Evolutionary conservation across 257 asterid species (phyloP), one percentile per base, ranked within the genome.

Genomic region (Thymus quinquecostatus): DNA sequence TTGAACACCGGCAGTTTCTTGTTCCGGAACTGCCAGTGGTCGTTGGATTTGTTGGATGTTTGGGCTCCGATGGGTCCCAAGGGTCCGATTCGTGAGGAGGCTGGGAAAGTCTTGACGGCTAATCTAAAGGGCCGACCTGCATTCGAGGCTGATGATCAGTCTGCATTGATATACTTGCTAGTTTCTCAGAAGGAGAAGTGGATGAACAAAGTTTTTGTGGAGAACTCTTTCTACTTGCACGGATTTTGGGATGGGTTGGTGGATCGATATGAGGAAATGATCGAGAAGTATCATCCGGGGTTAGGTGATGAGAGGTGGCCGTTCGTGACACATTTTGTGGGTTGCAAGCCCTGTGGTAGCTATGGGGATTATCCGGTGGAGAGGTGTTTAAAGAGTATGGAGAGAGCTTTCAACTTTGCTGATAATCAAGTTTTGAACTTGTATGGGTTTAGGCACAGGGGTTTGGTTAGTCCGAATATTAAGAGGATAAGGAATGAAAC

Each of bases 291-390:
- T 68, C 91, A 86, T 73, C 90, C 97, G 0, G 98, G 97, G 4
- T 86, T 86, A 76, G 98, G 97, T 2, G 98, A 93, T 11, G 96
- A 87, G 82, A 91, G 96, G 85, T 93, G 98, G 98, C 97, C 97
- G 1, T 91, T 93, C 51, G 98, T 93, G 69, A 93, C 98, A 0
- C 98, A 93, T 86, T 93, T 93, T 76, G 98, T 92, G 34, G 98
- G 98, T 4, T 92, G 98, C 79, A 92, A 92, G 83, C 97, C 97
- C 28, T 92, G 98, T 64, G 96, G 96, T 49, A 90, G 95, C 82
- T 90, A 87, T 28, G 98, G 97, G 80, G 97, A 92, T 78, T 92
- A 92, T 75, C 92, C 98, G 0, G 95, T 83, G 14, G 90, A 87
- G 83, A 86, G 88, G 80, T 93, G 98, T 81, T 80, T 93, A 90